These are phyloP conservation scores for Fomitopsis serialis DNA, from an alignment of 768 basidiomycete genomes.

Conservation along the genomic window DNA sequence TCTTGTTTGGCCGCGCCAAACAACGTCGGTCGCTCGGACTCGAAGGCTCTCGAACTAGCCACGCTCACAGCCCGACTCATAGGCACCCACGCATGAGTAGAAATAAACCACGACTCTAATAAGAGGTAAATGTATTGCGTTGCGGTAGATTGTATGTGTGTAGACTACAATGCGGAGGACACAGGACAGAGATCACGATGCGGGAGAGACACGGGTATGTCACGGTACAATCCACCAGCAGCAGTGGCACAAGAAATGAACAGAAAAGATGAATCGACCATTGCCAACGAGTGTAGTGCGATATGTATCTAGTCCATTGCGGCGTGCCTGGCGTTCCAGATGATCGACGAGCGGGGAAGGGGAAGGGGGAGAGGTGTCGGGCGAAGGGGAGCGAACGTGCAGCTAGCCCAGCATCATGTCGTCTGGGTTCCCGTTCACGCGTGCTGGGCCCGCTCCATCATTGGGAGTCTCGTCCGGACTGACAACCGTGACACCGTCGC, in stretches of 20 bases:
- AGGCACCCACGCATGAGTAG: no score
- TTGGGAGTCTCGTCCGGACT: background rate
- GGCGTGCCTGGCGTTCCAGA: background rate
- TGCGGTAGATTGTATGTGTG: conserved; percentile 2
- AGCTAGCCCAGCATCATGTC: conserved; percentile 3
- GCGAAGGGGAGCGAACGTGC: background rate
- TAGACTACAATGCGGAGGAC: conserved; percentile 1
- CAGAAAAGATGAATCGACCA: background rate
- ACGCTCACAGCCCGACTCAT: no score
- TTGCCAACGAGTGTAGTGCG: background rate
- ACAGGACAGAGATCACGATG: background rate
- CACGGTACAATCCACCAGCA: background rate
- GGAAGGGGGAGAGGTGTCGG: background rate
- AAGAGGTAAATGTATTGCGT: conserved; percentile 2
- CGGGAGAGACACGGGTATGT: background rate
- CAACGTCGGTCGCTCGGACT: conserved; percentile 4
- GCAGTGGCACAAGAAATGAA: background rate
- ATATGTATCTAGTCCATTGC: background rate
- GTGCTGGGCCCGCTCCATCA: background rate
- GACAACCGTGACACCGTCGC: background rate
- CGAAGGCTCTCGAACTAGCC: conserved; percentile 1
- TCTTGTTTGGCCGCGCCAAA: conserved; percentile 16
- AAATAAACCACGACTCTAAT: background rate
- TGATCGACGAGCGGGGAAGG: no score
- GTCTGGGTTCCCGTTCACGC: background rate